phyloP scores from a whole-genome alignment of 1,284 basidiomycete species.

The Ganoderma sp. region DNA sequence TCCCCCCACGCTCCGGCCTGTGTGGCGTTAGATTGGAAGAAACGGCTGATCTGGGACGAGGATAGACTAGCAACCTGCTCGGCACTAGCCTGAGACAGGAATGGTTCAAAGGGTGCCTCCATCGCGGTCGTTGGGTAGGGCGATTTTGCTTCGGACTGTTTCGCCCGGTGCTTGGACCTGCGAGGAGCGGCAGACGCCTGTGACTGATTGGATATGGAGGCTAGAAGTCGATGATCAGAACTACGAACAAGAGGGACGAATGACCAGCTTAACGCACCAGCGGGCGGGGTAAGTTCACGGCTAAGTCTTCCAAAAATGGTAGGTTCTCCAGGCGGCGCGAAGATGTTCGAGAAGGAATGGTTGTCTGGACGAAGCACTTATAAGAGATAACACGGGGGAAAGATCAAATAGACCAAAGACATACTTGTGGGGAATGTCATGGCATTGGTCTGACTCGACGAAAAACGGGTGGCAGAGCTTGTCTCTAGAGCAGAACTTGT shows the following conservation, averaged over 20 bases:
- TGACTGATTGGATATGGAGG: background rate
- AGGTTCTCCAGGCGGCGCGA: background rate
- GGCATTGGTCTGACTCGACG: background rate
- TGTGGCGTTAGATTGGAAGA: background rate
- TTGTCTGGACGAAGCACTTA: background rate
- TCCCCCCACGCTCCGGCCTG: background rate
- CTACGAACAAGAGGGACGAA: background rate
- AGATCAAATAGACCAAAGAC: background rate
- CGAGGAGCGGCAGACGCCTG: background rate
- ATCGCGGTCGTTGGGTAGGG: background rate
- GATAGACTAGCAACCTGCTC: background rate
- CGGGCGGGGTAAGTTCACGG: background rate
- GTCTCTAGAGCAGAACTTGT: background rate
- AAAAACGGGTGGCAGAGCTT: background rate
- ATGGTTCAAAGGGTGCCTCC: background rate
- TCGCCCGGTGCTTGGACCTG: background rate
- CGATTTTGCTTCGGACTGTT: background rate
- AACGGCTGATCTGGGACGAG: background rate
- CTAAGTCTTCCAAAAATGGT: background rate
- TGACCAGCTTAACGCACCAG: background rate
- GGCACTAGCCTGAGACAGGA: background rate
- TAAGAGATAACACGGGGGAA: background rate
- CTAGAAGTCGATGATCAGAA: background rate
- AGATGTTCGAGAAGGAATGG: background rate
- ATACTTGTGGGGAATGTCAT: background rate